Conservation (phyloP, 2,329 filamentous ascomycete species). For the Xylariales sp. region DNA sequence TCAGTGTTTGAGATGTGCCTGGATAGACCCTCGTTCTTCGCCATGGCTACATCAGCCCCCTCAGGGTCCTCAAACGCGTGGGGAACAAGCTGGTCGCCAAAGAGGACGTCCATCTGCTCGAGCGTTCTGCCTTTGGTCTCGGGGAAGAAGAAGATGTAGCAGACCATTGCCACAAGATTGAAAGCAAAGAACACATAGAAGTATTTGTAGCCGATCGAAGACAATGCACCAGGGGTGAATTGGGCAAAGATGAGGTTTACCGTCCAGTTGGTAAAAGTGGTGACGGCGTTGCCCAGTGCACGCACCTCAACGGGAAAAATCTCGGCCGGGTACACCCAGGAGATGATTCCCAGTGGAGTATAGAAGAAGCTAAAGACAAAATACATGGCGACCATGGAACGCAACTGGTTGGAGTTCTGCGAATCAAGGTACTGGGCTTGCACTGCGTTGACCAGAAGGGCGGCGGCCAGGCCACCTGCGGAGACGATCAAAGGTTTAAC, state of each 20-base stretch:
- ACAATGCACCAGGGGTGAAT: constrained; percentile 35
- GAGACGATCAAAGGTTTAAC: constrained; percentile 42
- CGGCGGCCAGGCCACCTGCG: constrained; percentile 20
- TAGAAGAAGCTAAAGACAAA: constrained; percentile 29
- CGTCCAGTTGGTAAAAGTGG: constrained; percentile 4
- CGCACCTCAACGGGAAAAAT: constrained; percentile 19
- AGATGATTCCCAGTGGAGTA: constrained; percentile 20
- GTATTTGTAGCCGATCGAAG: constrained; percentile 32
- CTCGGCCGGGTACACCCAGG: constrained; percentile 21
- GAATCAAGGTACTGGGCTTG: constrained; percentile 1
- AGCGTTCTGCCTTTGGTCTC: constrained; percentile 26
- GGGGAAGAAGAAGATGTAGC: constrained; percentile 33
- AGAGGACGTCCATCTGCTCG: constrained; percentile 24
- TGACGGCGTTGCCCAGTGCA: constrained; percentile 13
- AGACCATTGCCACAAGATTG: constrained; percentile 21
- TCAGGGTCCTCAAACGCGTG: not conserved
- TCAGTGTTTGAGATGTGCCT: too few species aligned
- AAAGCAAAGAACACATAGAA: constrained; percentile 34
- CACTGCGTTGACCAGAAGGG: constrained; percentile 12
- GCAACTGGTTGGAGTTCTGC: constrained; percentile 1
- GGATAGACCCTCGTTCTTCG: too few species aligned
- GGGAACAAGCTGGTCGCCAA: constrained; percentile 16
- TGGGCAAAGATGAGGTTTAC: constrained; percentile 27
- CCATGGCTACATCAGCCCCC: constrained; percentile 3
- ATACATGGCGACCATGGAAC: constrained; percentile 25